Evolutionary conservation across 768 basidiomycete genomes (phyloP).

Genomic region (Lepiota venenata): DNA sequence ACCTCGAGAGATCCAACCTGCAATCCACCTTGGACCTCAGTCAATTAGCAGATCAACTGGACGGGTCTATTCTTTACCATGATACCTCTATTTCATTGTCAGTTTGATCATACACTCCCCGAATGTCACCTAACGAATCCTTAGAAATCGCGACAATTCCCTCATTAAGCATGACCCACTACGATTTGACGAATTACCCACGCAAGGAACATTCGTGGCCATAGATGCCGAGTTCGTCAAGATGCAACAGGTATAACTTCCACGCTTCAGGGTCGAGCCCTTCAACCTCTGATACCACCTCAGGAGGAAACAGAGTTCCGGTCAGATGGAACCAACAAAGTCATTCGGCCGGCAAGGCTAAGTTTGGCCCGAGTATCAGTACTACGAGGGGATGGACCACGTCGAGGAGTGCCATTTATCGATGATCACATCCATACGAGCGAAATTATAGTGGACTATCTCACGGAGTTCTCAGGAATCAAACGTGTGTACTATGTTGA

Average conservation of each 20-base stretch:
- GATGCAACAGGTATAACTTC: slow-evolving; percentile 75
- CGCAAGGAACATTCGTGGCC: slow-evolving; percentile 82
- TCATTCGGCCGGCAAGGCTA: slow-evolving; percentile 86
- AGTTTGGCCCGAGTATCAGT: slow-evolving; percentile 95
- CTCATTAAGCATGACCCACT: slow-evolving; percentile 80
- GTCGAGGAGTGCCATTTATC: slow-evolving; percentile 87
- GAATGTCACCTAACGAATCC: background rate
- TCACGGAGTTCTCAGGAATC: slow-evolving; percentile 97
- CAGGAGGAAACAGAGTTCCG: slow-evolving; percentile 95
- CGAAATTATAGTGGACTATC: slow-evolving; percentile 91
- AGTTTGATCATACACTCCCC: slow-evolving; percentile 19
- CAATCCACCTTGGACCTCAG: slow-evolving; percentile 57
- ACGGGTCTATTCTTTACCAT: slow-evolving; percentile 71
- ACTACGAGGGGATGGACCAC: slow-evolving; percentile 77
- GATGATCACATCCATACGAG: slow-evolving; percentile 98
- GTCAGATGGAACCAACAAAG: slow-evolving; percentile 92
- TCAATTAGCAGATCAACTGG: slow-evolving; percentile 60
- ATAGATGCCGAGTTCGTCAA: slow-evolving; percentile 99
- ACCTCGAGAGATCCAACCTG: slow-evolving; percentile 75
- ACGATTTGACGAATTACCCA: slow-evolving; percentile 71
- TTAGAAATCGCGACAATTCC: slow-evolving; percentile 70
- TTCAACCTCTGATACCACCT: background rate
- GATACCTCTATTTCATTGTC: slow-evolving; percentile 90
- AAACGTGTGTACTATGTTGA: slow-evolving; percentile 54
- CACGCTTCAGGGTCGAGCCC: background rate